Evolutionary conservation across 106 monocot genomes (phyloP).

Genomic region (Platanthera zijinensis): DNA sequence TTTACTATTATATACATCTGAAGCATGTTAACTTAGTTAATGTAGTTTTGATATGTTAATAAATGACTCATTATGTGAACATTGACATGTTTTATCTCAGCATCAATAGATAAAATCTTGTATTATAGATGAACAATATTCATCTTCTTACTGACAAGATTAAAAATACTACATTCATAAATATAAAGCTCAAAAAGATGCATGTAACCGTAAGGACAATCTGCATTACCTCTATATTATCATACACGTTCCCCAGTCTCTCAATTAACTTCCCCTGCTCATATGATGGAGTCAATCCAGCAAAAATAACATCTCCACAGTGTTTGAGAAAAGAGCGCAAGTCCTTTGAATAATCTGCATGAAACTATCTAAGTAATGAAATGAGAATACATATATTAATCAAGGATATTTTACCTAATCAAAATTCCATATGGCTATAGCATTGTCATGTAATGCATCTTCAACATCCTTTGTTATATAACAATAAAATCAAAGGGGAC

Average conservation of each 20-base stretch:
- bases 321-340: constrained; percentile 67
- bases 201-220: constrained; percentile 1
- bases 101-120: background rate
- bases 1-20: background rate
- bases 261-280: constrained; percentile 50
- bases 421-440: background rate
- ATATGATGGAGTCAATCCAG: constrained; percentile 38
- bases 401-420: background rate
- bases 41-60: background rate
- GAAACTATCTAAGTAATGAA: background rate
- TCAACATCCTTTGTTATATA: background rate
- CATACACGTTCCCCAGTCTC: constrained; percentile 55
- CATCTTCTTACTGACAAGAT: background rate
- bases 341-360: constrained; percentile 58
- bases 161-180: background rate
- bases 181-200: background rate
- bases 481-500: background rate
- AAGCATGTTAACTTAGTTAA: background rate
- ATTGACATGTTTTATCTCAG: background rate
- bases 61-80: background rate
- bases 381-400: background rate
- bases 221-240: constrained; percentile 47
- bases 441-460: background rate
- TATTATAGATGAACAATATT: background rate
- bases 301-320: constrained; percentile 59